phyloP scores from a whole-genome alignment of 108 stramenopile genomes.

The Schizochytrium sp. region DNA sequence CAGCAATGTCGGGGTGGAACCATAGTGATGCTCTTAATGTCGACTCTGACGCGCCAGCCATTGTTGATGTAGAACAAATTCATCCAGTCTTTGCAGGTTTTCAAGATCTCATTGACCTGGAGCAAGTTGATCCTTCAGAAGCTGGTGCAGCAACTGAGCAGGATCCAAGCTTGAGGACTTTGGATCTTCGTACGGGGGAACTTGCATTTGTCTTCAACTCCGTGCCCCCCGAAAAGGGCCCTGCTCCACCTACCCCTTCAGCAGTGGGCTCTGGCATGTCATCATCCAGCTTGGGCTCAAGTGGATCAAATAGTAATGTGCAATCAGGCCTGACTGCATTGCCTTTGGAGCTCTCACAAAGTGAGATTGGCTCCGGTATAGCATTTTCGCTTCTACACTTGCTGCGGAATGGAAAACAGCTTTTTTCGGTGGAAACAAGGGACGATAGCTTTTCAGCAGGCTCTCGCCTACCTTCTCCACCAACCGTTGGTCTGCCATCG shows the following conservation, averaged over 20 bases:
- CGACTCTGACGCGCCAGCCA: no score
- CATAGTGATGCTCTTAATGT: no score
- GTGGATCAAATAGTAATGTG: neutral
- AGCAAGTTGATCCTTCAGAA: neutral
- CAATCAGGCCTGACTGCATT: neutral
- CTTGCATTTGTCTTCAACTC: slow-evolving; percentile 1
- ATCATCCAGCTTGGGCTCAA: neutral
- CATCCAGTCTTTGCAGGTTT: no score
- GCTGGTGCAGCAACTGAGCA: neutral
- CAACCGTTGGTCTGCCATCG: neutral
- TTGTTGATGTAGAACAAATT: no score
- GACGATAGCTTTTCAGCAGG: neutral
- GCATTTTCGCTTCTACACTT: neutral
- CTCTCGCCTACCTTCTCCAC: neutral
- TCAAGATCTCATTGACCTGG: neutral
- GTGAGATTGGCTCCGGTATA: neutral
- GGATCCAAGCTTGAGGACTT: neutral
- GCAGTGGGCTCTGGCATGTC: neutral
- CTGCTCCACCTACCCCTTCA: neutral
- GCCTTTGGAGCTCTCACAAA: neutral
- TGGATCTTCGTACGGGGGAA: slow-evolving; percentile 26
- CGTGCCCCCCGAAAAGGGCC: neutral
- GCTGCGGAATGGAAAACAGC: neutral
- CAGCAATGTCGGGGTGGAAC: no score
- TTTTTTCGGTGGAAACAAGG: slow-evolving; percentile 1